Percentiles rank a stretch among this genome's conserved stretches.
phyloP scores from a whole-genome alignment of 352 stramenopile species.

The Phytophthora syringae region DNA sequence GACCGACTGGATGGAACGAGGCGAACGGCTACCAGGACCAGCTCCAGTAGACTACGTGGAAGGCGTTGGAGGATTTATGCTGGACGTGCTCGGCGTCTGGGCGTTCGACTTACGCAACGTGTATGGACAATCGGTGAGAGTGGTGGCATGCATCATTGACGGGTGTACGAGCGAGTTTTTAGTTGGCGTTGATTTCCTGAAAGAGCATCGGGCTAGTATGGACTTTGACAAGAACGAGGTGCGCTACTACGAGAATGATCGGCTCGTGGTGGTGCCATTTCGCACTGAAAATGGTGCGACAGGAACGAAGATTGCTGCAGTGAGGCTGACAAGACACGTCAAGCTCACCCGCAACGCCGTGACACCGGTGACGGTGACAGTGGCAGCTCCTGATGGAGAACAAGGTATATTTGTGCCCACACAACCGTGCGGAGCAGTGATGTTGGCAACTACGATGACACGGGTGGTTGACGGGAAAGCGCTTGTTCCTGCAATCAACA shows the following conservation, averaged over 20 bases:
- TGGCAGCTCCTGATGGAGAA: slow-evolving; percentile 9
- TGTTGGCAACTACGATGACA: slow-evolving; percentile 15
- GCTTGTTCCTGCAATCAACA: slow-evolving; percentile 14
- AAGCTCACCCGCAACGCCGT: neutral
- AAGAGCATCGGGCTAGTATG: neutral
- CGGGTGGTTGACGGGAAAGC: neutral
- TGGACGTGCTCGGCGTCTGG: neutral
- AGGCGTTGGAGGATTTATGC: neutral
- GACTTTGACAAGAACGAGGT: neutral
- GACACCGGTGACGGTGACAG: neutral
- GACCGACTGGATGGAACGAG: neutral
- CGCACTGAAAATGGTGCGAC: neutral
- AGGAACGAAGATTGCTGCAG: neutral
- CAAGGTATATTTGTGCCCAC: slow-evolving; percentile 6
- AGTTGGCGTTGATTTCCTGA: neutral
- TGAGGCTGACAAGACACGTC: neutral
- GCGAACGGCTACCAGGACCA: neutral
- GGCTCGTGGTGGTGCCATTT: slow-evolving; percentile 3
- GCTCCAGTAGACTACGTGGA: neutral
- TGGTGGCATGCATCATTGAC: neutral
- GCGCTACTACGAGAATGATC: neutral
- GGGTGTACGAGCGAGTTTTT: neutral
- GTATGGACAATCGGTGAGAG: neutral
- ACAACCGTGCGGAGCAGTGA: neutral
- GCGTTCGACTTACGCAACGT: neutral